phyloP scores from a whole-genome alignment of 2,329 filamentous ascomycete species.

The Epichloe festucae region DNA sequence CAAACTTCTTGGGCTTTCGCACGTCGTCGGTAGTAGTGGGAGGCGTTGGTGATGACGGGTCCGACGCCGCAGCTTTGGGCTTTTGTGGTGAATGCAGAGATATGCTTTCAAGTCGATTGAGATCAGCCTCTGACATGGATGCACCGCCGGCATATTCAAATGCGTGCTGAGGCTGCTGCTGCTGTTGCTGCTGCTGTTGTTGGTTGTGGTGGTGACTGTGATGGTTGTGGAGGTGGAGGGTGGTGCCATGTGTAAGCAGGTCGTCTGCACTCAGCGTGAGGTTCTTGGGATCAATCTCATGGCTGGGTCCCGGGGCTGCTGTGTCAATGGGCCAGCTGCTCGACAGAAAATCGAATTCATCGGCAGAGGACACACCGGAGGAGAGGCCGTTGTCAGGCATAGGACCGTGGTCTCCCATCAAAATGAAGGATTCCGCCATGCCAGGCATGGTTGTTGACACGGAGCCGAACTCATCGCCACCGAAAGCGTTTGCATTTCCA shows the following conservation, averaged over 20 bases:
- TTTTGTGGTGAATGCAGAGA: constrained; percentile 27
- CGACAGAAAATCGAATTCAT: constrained; percentile 25
- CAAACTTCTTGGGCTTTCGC: constrained; percentile 26
- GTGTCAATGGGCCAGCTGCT: constrained; percentile 19
- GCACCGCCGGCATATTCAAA: constrained; percentile 17
- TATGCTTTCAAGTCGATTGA: constrained; percentile 34
- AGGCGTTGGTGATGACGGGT: constrained; percentile 20
- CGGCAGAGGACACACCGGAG: constrained; percentile 22
- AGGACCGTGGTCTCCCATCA: constrained; percentile 11
- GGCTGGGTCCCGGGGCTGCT: constrained; percentile 12
- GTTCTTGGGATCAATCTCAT: constrained; percentile 19
- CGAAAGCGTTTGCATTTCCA: constrained; percentile 10
- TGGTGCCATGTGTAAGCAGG: neutral
- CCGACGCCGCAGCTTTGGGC: constrained; percentile 12
- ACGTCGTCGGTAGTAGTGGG: constrained; percentile 16
- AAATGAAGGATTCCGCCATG: constrained; percentile 15
- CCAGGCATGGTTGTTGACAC: constrained; percentile 12
- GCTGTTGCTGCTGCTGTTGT: constrained; percentile 3
- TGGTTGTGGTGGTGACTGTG: neutral
- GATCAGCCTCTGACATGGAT: constrained; percentile 34
- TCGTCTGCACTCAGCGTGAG: constrained; percentile 12
- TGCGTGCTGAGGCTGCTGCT: constrained; percentile 6
- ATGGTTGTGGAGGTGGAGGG: neutral
- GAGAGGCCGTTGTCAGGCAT: constrained; percentile 18
- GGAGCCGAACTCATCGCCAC: constrained; percentile 10